Percentiles rank a stretch among this genome's conserved stretches.
phyloP scores from a whole-genome alignment of 73 alveolate genomes.

The Paraurostyla sp. region DNA sequence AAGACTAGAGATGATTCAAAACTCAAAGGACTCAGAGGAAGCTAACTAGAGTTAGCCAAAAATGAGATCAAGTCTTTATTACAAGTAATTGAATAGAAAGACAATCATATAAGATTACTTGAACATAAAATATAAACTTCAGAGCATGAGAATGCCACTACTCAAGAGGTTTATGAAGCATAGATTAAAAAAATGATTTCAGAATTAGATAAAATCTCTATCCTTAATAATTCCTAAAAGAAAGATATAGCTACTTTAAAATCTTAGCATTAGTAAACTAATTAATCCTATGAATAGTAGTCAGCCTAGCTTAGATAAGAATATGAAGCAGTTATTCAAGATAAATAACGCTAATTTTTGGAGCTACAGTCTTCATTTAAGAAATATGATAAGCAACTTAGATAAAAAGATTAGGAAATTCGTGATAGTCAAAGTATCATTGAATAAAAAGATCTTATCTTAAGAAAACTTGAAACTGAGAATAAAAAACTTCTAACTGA shows the following conservation, averaged over 20 bases:
- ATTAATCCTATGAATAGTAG: no score
- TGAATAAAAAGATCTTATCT: neutral
- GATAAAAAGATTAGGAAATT: neutral
- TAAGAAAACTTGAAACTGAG: constrained; percentile 2
- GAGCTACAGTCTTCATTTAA: neutral
- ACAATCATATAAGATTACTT: neutral
- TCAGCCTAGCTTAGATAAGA: neutral
- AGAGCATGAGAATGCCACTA: neutral
- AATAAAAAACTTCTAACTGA: neutral
- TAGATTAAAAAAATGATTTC: constrained; percentile 5
- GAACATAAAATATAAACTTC: neutral
- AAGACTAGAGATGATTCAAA: neutral
- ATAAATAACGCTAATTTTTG: neutral
- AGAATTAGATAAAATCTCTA: neutral
- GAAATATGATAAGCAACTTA: neutral
- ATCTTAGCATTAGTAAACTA: neutral
- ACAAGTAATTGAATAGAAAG: neutral
- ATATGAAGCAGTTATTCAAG: neutral
- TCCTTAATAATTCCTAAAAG: neutral
- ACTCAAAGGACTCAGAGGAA: constrained; percentile 24
- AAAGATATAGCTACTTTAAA: neutral
- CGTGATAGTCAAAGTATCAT: neutral
- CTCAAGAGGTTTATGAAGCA: neutral
- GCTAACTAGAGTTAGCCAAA: constrained; percentile 13
- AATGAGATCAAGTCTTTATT: neutral